phyloP scores from a whole-genome alignment of 1,284 basidiomycete species.

The Phylloboletellus chloephorus region DNA sequence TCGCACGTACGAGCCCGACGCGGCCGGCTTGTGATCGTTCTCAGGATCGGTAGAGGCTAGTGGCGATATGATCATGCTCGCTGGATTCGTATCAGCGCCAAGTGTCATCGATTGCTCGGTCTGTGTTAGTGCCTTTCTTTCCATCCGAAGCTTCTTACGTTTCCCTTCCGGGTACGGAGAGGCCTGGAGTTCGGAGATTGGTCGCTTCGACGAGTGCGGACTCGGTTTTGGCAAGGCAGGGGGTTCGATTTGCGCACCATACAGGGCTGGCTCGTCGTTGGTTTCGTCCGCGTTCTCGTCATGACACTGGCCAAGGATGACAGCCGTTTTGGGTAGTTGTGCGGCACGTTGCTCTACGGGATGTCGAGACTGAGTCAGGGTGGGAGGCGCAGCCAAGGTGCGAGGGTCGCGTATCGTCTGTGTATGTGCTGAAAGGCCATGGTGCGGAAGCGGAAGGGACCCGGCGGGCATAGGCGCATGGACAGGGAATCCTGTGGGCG shows the following conservation, averaged over 20 bases:
- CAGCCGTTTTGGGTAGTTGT: slow-evolving; percentile 4
- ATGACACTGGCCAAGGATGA: neutral
- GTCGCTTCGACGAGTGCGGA: slow-evolving; percentile 18
- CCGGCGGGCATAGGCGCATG: slow-evolving; percentile 7
- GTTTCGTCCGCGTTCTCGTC: slow-evolving; percentile 1
- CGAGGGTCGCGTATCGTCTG: slow-evolving; percentile 8
- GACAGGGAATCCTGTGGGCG: slow-evolving; percentile 13
- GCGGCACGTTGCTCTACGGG: slow-evolving; percentile 2
- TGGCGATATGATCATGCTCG: neutral
- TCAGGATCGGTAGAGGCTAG: neutral
- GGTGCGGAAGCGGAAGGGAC: slow-evolving; percentile 9
- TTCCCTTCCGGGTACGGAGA: slow-evolving; percentile 9
- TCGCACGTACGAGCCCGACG: slow-evolving; percentile 12
- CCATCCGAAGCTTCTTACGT: slow-evolving; percentile 21
- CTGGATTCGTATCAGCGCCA: slow-evolving; percentile 1
- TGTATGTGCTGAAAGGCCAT: neutral
- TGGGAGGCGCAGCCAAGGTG: slow-evolving; percentile 4
- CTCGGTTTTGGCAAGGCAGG: neutral
- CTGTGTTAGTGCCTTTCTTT: slow-evolving; percentile 6
- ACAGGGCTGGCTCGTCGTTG: slow-evolving; percentile 1
- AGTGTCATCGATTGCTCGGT: neutral
- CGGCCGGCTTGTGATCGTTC: slow-evolving; percentile 2
- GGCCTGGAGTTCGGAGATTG: slow-evolving; percentile 12
- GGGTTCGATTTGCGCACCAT: neutral
- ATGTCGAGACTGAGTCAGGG: slow-evolving; percentile 4